Evolutionary conservation across 352 stramenopile genomes (phyloP).

Genomic region (Phytopythium boreale): DNA sequence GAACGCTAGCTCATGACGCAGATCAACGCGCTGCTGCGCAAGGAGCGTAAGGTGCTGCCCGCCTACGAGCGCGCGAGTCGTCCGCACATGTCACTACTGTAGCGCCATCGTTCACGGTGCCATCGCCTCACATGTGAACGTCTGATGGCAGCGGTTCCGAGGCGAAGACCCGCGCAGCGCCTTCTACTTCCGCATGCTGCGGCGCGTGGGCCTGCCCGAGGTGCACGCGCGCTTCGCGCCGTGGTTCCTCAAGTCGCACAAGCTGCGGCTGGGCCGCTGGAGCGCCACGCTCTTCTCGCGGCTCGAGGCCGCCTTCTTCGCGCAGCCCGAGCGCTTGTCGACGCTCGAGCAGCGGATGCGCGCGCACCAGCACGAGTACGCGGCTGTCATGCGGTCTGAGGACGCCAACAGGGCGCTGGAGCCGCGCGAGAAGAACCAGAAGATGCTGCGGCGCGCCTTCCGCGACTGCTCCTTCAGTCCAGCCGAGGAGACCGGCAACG

Average conservation of each 20-base stretch:
- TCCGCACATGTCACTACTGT: neutral
- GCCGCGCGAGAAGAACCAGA: slow-evolving; percentile 52
- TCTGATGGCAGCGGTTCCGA: slow-evolving; percentile 38
- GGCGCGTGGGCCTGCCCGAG: slow-evolving; percentile 59
- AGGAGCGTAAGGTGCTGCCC: slow-evolving; percentile 48
- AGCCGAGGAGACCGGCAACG: slow-evolving; percentile 21
- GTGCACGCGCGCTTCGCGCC: slow-evolving; percentile 71
- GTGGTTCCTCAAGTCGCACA: slow-evolving; percentile 78
- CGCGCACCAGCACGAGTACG: slow-evolving; percentile 42
- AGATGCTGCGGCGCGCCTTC: slow-evolving; percentile 59
- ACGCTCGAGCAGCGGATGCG: slow-evolving; percentile 67
- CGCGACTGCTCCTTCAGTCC: slow-evolving; percentile 65
- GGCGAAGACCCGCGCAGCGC: slow-evolving; percentile 62
- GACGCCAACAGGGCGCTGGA: slow-evolving; percentile 14
- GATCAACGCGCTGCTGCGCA: slow-evolving; percentile 59
- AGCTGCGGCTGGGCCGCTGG: slow-evolving; percentile 67
- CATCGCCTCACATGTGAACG: neutral
- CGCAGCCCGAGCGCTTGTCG: slow-evolving; percentile 41
- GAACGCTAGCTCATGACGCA: slow-evolving; percentile 57
- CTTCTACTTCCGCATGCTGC: slow-evolving; percentile 80
- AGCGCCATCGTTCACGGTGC: neutral
- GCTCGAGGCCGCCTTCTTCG: slow-evolving; percentile 65
- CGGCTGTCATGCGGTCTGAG: slow-evolving; percentile 25
- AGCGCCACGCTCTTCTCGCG: slow-evolving; percentile 62
- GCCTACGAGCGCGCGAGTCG: slow-evolving; percentile 46